Conservation (phyloP, 139 green algal species). For the Coelastrella sp. region DNA sequence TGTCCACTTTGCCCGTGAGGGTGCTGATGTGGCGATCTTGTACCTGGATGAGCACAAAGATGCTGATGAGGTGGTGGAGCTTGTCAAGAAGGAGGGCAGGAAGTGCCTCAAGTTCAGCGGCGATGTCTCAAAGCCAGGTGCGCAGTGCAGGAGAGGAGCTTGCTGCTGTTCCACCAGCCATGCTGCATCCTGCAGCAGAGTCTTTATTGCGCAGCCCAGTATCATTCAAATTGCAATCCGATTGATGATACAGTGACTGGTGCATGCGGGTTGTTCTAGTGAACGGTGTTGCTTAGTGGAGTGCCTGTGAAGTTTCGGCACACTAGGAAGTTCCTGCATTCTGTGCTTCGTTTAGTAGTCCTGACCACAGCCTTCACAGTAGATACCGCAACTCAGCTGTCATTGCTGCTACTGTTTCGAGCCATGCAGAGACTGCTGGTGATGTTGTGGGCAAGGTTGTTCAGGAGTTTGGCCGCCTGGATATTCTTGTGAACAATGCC, state of each 20-base stretch:
- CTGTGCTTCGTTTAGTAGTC: too few relatives aligned
- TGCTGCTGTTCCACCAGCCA: background rate
- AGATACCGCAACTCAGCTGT: background rate
- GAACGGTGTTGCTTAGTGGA: background rate
- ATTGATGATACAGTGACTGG: background rate
- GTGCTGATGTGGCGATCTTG: conserved; percentile 60
- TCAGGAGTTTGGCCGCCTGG: conserved; percentile 55
- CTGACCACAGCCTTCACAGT: too few relatives aligned
- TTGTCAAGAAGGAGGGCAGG: conserved; percentile 59
- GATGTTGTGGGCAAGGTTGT: conserved; percentile 43
- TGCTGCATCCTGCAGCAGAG: background rate
- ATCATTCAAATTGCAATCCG: background rate
- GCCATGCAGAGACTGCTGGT: conserved; percentile 16
- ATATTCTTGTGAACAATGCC: conserved; percentile 71
- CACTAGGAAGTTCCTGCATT: too few relatives aligned
- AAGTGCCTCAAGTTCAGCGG: conserved; percentile 49
- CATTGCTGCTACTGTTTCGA: background rate
- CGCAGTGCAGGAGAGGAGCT: background rate
- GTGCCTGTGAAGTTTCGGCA: background rate
- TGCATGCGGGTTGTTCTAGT: background rate
- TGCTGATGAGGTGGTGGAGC: conserved; percentile 51
- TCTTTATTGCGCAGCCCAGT: too few relatives aligned
- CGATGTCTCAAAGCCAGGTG: conserved; percentile 48
- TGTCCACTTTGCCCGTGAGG: conserved; percentile 67
- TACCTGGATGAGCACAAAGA: conserved; percentile 65